Evolutionary conservation across 768 basidiomycete genomes (phyloP).

Genomic region (Pholiota molesta): DNA sequence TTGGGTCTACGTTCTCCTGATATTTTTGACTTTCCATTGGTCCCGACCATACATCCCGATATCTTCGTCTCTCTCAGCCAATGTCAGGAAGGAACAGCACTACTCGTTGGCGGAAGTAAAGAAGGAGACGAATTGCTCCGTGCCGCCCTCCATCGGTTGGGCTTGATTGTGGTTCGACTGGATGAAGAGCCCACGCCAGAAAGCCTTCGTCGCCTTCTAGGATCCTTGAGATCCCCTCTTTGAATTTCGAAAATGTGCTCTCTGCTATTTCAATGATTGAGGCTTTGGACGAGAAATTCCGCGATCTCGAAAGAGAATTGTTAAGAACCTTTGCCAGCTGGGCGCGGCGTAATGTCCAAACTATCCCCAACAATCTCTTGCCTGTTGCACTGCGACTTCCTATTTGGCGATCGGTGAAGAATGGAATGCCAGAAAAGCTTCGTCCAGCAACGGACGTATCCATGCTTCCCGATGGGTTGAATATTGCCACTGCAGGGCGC

Average conservation of each 20-base stretch:
- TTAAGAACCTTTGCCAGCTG: slow-evolving; percentile 33
- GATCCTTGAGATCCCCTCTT: slow-evolving; percentile 14
- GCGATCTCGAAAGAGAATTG: slow-evolving; percentile 17
- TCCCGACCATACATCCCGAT: slow-evolving; percentile 29
- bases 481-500: slow-evolving; percentile 7
- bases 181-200: slow-evolving; percentile 22
- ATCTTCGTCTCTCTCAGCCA: slow-evolving; percentile 35
- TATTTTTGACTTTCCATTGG: slow-evolving; percentile 34
- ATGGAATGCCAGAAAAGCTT: slow-evolving; percentile 15
- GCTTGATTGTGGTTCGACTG: slow-evolving; percentile 17
- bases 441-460: slow-evolving; percentile 19
- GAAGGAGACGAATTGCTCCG: slow-evolving; percentile 13
- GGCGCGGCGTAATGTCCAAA: slow-evolving; percentile 26
- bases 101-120: slow-evolving; percentile 23
- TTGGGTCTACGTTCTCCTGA: slow-evolving; percentile 15
- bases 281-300: slow-evolving; percentile 20
- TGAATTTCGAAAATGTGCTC: slow-evolving; percentile 22
- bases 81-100: slow-evolving; percentile 26
- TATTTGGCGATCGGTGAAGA: slow-evolving; percentile 31
- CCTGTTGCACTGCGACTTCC: slow-evolving; percentile 32
- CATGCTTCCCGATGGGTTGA: slow-evolving; percentile 18
- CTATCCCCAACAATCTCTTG: slow-evolving; percentile 16
- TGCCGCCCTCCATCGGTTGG: slow-evolving; percentile 14
- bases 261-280: slow-evolving; percentile 17
- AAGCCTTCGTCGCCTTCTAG: slow-evolving; percentile 22